Evolutionary conservation across 2,329 filamentous ascomycete genomes (phyloP).

Genomic region (Trichoderma citrinoviride): DNA sequence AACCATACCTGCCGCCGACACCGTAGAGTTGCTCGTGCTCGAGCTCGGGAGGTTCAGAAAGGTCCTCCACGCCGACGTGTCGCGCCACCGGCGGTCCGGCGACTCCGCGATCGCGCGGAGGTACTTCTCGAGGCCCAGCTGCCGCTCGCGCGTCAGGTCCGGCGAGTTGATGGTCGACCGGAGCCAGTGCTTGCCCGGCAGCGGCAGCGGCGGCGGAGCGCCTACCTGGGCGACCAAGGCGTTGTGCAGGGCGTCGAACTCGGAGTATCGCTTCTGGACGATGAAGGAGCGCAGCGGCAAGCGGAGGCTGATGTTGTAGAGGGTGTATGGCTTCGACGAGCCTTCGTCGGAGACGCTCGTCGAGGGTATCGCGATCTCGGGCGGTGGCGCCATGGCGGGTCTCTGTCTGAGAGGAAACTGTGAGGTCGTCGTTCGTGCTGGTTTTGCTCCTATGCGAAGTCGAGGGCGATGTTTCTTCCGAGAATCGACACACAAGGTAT

Average conservation of each 20-base stretch:
- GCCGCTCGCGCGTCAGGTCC: conserved; percentile 68
- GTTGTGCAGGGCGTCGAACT: conserved; percentile 67
- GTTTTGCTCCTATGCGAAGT: neutral
- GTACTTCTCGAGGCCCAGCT: conserved; percentile 66
- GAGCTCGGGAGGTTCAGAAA: conserved; percentile 68
- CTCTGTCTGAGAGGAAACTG: neutral
- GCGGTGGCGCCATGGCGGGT: conserved; percentile 58
- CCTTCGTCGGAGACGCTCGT: conserved; percentile 55
- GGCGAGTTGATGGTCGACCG: conserved; percentile 67
- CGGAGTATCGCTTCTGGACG: conserved; percentile 78
- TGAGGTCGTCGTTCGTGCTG: neutral
- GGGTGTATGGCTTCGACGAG: conserved; percentile 64
- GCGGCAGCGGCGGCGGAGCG: conserved; percentile 60
- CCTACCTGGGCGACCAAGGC: conserved; percentile 60
- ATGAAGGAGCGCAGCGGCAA: conserved; percentile 74
- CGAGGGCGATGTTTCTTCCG: neutral
- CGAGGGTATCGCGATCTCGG: conserved; percentile 66
- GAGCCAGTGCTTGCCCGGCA: conserved; percentile 76
- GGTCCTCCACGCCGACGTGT: conserved; percentile 66
- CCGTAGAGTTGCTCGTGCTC: conserved; percentile 48
- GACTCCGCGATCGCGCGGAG: conserved; percentile 68
- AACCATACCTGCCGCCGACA: conserved; percentile 46
- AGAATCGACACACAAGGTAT: neutral
- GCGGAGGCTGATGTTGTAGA: conserved; percentile 75
- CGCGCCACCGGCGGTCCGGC: conserved; percentile 73